Conservation (phyloP, 2,329 filamentous ascomycete species). For the Monosporascus sp. region DNA sequence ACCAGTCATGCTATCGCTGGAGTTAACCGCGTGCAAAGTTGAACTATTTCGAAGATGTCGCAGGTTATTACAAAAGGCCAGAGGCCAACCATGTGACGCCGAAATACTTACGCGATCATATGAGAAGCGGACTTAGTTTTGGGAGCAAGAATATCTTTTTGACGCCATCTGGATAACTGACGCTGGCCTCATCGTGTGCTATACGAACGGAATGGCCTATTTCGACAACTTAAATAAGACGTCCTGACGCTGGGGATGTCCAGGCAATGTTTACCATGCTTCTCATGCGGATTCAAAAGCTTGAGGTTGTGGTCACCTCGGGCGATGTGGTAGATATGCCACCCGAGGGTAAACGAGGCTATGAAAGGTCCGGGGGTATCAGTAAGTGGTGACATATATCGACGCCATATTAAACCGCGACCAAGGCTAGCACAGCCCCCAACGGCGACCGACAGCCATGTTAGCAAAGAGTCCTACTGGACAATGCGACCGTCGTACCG, state of each 20-base stretch:
- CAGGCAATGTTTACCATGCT: background rate
- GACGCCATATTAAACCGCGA: background rate
- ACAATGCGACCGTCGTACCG: no score
- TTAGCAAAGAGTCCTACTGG: no score
- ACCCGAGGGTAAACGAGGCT: background rate
- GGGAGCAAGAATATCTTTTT: background rate
- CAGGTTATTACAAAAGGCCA: no score
- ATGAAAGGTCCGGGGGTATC: background rate
- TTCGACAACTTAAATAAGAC: background rate
- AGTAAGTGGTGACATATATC: conserved; percentile 1
- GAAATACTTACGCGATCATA: no score
- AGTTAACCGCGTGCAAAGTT: no score
- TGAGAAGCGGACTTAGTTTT: background rate
- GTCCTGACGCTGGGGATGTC: background rate
- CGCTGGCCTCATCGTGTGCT: background rate
- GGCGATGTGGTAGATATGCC: background rate
- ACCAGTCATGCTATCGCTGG: conserved; percentile 2
- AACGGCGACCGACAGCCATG: no score
- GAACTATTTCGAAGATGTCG: no score
- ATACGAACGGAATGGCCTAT: background rate
- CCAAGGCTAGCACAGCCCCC: background rate
- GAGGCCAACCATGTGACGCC: no score
- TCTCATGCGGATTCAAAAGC: background rate
- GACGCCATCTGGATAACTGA: background rate
- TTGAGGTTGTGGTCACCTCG: background rate